phyloP scores from a whole-genome alignment of 139 green algal species.

The Limnomonas spitsbergensis region DNA sequence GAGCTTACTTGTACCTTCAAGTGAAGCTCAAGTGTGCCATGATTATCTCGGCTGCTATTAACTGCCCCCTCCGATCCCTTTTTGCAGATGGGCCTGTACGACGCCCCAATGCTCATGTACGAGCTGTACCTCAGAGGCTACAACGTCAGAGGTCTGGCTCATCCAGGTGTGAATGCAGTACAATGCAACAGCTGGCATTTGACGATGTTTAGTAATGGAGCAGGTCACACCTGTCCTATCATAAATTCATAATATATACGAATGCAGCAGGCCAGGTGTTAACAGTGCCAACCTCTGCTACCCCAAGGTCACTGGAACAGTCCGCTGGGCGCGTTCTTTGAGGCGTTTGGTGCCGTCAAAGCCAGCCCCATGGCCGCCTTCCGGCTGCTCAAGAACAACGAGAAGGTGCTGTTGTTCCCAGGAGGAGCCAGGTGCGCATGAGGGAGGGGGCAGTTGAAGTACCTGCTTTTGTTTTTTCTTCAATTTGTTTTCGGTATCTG shows the following conservation, averaged over 20 bases:
- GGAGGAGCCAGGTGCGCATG: slow-evolving; percentile 29
- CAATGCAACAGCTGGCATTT: slow-evolving; percentile 33
- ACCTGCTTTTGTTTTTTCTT: not conserved
- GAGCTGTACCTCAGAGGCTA: slow-evolving; percentile 73
- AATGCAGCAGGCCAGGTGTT: too few relatives aligned
- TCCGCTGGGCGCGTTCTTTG: slow-evolving; percentile 65
- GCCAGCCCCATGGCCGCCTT: slow-evolving; percentile 64
- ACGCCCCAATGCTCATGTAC: slow-evolving; percentile 67
- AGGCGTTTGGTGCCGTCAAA: slow-evolving; percentile 54
- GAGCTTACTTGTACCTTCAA: too few relatives aligned
- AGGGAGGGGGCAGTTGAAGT: not conserved
- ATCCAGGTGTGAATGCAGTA: slow-evolving; percentile 40
- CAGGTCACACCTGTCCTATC: too few relatives aligned
- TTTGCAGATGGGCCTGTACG: slow-evolving; percentile 69
- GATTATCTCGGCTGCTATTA: too few relatives aligned
- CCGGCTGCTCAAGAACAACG: slow-evolving; percentile 51
- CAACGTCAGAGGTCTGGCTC: slow-evolving; percentile 59
- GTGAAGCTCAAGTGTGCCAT: too few relatives aligned
- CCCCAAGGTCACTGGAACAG: slow-evolving; percentile 4
- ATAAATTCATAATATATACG: too few relatives aligned
- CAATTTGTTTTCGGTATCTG: too few relatives aligned
- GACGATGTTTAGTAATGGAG: not conserved
- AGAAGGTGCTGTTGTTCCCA: slow-evolving; percentile 61
- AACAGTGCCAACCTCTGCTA: too few relatives aligned
- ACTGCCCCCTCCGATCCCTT: too few relatives aligned